phyloP scores from a whole-genome alignment of 352 stramenopile species.

The Globisporangium parvum region DNA sequence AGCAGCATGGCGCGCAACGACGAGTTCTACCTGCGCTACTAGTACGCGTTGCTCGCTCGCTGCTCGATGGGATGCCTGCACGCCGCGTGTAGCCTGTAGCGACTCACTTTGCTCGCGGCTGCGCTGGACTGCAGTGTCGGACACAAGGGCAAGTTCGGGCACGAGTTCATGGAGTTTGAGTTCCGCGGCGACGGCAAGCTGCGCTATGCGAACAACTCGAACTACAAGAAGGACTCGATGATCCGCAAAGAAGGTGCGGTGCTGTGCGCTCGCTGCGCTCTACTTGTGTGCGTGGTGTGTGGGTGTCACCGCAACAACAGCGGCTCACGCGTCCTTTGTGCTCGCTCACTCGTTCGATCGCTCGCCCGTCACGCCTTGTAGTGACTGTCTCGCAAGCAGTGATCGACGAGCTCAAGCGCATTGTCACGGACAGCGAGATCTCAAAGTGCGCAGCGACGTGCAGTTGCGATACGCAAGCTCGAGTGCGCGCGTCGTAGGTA shows the following conservation, averaged over 20 bases:
- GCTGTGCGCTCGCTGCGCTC: background rate
- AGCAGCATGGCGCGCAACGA: constrained; percentile 53
- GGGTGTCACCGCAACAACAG: too few relatives aligned
- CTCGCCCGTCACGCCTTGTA: too few relatives aligned
- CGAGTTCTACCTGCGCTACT: constrained; percentile 88
- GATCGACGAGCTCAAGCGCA: constrained; percentile 92
- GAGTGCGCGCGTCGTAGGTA: background rate
- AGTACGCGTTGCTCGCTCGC: constrained; percentile 31
- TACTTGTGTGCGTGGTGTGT: too few relatives aligned
- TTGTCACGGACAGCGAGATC: constrained; percentile 91
- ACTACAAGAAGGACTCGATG: constrained; percentile 97
- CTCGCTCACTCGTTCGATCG: too few relatives aligned
- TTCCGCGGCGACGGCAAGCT: constrained; percentile 89
- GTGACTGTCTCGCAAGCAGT: constrained; percentile 89
- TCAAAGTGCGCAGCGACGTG: constrained; percentile 56
- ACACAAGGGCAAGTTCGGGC: constrained; percentile 94
- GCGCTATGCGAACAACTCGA: constrained; percentile 97
- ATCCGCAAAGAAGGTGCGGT: constrained; percentile 94
- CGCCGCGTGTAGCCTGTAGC: background rate
- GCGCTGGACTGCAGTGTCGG: constrained; percentile 66
- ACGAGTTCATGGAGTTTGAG: constrained; percentile 98
- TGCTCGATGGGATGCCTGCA: background rate
- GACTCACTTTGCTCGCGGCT: background rate
- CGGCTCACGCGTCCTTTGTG: background rate
- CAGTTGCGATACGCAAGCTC: background rate